Conservation (phyloP, 495 filamentous ascomycete genomes). For the Neurospora sp. region DNA sequence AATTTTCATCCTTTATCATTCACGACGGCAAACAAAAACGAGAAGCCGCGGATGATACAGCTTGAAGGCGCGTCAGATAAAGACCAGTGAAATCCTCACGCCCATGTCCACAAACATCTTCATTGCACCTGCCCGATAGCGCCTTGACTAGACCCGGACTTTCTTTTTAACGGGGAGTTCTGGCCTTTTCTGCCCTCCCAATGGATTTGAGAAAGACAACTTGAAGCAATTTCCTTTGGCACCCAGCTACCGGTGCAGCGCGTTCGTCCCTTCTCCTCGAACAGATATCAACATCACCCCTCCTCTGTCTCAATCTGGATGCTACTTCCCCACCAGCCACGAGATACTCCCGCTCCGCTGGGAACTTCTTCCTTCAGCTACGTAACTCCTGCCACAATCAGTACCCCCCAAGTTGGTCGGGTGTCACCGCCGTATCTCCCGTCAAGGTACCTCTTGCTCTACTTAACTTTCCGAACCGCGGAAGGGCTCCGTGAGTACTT, state of each 20-base stretch:
- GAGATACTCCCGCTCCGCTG: background rate
- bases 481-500: background rate
- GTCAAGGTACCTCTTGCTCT: background rate
- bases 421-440: background rate
- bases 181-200: background rate
- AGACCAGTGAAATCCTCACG: background rate
- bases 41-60: background rate
- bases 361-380: background rate
- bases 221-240: background rate
- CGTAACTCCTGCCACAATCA: background rate
- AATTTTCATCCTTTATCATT: background rate
- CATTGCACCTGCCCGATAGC: background rate
- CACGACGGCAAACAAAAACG: background rate
- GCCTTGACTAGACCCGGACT: background rate
- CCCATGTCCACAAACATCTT: background rate
- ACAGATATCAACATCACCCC: background rate
- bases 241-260: background rate
- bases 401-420: background rate
- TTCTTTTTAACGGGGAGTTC: background rate
- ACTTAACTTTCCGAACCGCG: background rate
- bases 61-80: background rate
- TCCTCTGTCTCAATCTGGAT: background rate
- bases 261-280: background rate
- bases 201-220: background rate
- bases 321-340: background rate